Base-by-base conservation (phyloP, 257 asterid species). In the Avicennia marina region DNA sequence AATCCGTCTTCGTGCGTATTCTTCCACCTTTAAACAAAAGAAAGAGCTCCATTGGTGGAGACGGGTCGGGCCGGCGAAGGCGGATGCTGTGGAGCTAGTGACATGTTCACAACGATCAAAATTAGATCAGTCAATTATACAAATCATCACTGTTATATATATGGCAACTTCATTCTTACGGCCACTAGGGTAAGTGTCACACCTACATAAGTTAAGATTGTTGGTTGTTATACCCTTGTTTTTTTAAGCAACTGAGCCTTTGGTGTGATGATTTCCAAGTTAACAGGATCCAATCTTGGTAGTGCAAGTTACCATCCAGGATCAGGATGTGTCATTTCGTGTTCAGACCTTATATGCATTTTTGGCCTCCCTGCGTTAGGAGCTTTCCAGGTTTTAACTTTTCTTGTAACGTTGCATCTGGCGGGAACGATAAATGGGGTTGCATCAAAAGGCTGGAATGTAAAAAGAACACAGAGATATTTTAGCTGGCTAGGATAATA, bases 211-310 rank as follows among this genome's bases (percentile, higher is more conserved):
- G 39, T 21, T 55, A 47, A 65, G 56, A 34, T 20, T 18, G 32
- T 56, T 25, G 16, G 26, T 12, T 41, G 11, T n/a, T 51, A 26
- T n/a, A 16, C 36, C 8, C 15, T 1, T n/a, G n/a, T 8, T 16
- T 33, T 11, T 13, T 21, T 20, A 34, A 54, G 62, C 60, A 66
- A 74, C 76, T 61, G 73, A 69, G 49, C 76, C 69, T 60, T 74
- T 76, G 11, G 0, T 69, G 65, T 69, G 80, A 74, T 69, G 70
- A 69, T 74, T 64, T 65, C 70, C 33, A 74, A 56, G 72, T n/a
- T n/a, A 60, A 50, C 19, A 53, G 68, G 57, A 72, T 66, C 72
- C 63, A 27, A 29, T 2, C 33, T 3, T 29, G n/a, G n/a, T n/a
- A n/a, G n/a, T n/a, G n/a, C n/a, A n/a, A 55, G 58, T 65, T 60